These are phyloP conservation scores for Colletotrichum nymphaeae DNA, from an alignment of 2,329 filamentous ascomycete species.

Conservation along the genomic window DNA sequence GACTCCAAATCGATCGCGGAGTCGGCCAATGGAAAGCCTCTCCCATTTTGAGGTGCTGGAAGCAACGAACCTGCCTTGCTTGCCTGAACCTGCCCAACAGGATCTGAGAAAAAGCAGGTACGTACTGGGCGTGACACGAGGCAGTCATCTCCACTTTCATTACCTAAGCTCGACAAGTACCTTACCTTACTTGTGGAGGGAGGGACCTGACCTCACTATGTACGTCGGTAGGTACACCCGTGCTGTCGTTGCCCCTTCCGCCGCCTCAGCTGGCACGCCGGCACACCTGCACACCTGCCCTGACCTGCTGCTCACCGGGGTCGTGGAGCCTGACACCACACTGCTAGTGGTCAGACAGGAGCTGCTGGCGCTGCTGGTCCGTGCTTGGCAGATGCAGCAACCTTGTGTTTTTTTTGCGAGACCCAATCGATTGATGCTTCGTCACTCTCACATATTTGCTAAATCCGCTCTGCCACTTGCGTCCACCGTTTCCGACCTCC, in stretches of 20 bases:
- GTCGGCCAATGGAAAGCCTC: slow-evolving; percentile 18
- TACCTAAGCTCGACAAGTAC: background rate
- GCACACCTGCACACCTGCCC: slow-evolving; percentile 24
- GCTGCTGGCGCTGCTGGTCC: slow-evolving; percentile 41
- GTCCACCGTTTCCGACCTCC: slow-evolving; percentile 20
- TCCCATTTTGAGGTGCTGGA: background rate
- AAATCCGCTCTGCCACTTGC: slow-evolving; percentile 35
- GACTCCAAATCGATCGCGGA: slow-evolving; percentile 24
- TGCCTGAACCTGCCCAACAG: background rate
- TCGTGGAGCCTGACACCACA: background rate
- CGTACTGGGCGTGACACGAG: slow-evolving; percentile 5
- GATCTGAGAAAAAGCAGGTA: slow-evolving; percentile 4
- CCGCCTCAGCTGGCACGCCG: slow-evolving; percentile 30
- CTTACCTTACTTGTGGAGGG: background rate
- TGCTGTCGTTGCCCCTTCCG: slow-evolving; percentile 24
- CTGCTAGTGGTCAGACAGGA: slow-evolving; percentile 12
- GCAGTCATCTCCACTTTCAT: background rate
- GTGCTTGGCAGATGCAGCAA: slow-evolving; percentile 49
- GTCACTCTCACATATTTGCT: slow-evolving; percentile 38
- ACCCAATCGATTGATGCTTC: slow-evolving; percentile 43
- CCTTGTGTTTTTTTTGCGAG: slow-evolving; percentile 42
- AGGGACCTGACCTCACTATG: background rate
- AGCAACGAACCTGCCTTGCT: background rate
- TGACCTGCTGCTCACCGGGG: slow-evolving; percentile 15
- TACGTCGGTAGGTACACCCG: slow-evolving; percentile 11